Base-by-base conservation (phyloP, 2,329 filamentous ascomycete species). In the Colletotrichum australisinense region DNA sequence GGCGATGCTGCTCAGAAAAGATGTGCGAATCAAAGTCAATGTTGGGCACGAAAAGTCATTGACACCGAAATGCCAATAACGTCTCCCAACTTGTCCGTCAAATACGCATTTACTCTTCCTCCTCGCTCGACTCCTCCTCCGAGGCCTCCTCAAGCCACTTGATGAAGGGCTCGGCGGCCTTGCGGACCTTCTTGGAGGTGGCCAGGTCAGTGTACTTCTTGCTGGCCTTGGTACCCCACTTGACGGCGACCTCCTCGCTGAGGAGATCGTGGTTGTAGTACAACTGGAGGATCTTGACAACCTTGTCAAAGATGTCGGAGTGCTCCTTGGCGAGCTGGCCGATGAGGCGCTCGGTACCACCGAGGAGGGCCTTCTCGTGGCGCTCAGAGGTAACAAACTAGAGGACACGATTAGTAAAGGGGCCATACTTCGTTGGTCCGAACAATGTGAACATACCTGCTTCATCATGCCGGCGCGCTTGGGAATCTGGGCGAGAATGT, bases 311-410 rank as follows among this genome's bases (percentile, higher is more conserved):
- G 79, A 98, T 89, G 58, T 96, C 92, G 1, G 95, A 92, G 82
- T 95, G 91, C 64, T 96, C 92, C 81, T 93, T 94, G 82, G 93
- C 88, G 69, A 91, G 87, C 60, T 85, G 81, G 73, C 90, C 92
- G 75, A 98, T 89, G 78, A 98, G 95, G 77, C 96, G 95, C 87
- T 99, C 97, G 55, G 95, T 95, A 76, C 97, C 97, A 78, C 97
- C 97, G 8, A 99, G 91, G 81, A 99, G 93, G 62, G 97, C 94
- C 89, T 97, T 98, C 86, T 98, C 93, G 82, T 98, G 96, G 79
- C 94, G 94, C 79, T 99, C 97, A 57, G 95, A 97, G 62, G 92
- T 95, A 79, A 97, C 91, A 85, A 97, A 89, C 92, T 93, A 62
- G 1, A 66, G 12, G 1, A 55, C 8, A 9, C 60, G 28, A 75